Evolutionary conservation across 83 land plant species (phyloP), one percentile per base, ranked within the genome.

Genomic region (Picea abies): DNA sequence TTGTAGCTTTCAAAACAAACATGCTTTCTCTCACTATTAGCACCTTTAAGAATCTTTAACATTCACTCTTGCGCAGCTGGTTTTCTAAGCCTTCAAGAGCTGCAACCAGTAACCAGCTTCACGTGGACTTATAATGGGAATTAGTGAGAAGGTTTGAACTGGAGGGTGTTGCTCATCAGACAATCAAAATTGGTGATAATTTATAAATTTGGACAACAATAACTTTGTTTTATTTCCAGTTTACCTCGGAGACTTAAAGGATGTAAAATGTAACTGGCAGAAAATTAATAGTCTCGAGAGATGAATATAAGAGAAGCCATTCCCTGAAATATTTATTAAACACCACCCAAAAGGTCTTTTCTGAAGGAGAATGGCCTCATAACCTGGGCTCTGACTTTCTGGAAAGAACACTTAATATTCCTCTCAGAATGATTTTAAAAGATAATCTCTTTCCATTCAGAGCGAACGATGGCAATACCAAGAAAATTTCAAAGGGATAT

Each of bases 181-280:
- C 49, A 47, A 75, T 75, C n/a, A 39, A 39, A 14, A 75, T 6
- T 75, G 1, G 12, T 75, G 60, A 75, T 75, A 56, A 56, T 56
- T 56, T 56, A 11, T 56, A 56, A 20, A 22, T 12, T 49, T 75
- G 1, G 25, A 47, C 60, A 0, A 47, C 22, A 22, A 47, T 47
- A 75, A 75, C 20, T 75, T 75, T 75, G 15, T 44, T 75, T 75
- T 75, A 23, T 56, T 47, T 49, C 56, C 56, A 73, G 78, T 75
- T 47, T 47, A 75, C 44, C 26, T 9, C 22, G n/a, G 5, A 75
- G 15, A 0, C 29, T 49, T 75, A 75, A 47, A 23, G 26, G 3
- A 23, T 10, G 23, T 47, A 47, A 75, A n/a, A 12, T n/a, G 58
- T 56, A 73, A 73, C 56, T 11, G 20, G 39, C 58, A 44, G n/a